phyloP scores from a whole-genome alignment of 2,329 filamentous ascomycete species.

The Pseudogymnoascus sp. region DNA sequence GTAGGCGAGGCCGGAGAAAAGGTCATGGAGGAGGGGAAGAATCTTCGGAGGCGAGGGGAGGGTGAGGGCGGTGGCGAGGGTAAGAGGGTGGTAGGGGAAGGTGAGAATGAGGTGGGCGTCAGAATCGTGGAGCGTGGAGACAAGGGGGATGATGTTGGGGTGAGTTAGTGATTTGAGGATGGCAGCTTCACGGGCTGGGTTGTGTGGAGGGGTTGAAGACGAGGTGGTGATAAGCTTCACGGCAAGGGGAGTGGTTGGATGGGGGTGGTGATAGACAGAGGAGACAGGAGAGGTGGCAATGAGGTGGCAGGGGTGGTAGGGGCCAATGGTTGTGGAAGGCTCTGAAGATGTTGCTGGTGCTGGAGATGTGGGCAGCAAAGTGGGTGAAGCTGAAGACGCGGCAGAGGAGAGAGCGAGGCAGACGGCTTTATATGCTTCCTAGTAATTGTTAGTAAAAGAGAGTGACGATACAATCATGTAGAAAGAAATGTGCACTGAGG shows the following conservation, averaged over 20 bases:
- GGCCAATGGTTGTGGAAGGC: slow-evolving; percentile 40
- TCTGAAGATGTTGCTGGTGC: slow-evolving; percentile 17
- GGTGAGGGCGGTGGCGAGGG: no score
- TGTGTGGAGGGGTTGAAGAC: slow-evolving; percentile 63
- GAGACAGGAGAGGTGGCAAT: slow-evolving; percentile 68
- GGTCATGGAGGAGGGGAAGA: no score
- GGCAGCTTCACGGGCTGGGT: slow-evolving; percentile 68
- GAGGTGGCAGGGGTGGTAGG: slow-evolving; percentile 44
- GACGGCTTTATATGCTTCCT: slow-evolving; percentile 51
- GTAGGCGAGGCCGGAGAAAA: slow-evolving; percentile 61
- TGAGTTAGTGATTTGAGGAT: slow-evolving; percentile 55
- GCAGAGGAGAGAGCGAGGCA: slow-evolving; percentile 32
- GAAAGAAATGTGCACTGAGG: neutral
- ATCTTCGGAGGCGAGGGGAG: no score
- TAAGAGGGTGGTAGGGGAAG: no score
- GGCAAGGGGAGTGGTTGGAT: slow-evolving; percentile 45
- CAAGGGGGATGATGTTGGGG: slow-evolving; percentile 55
- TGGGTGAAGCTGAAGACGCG: slow-evolving; percentile 24
- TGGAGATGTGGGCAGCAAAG: slow-evolving; percentile 16
- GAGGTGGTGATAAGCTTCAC: slow-evolving; percentile 80
- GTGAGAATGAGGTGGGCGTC: slow-evolving; percentile 66
- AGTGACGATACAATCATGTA: neutral
- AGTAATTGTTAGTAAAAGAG: slow-evolving; percentile 1
- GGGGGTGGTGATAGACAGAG: slow-evolving; percentile 63
- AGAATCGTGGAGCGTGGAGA: slow-evolving; percentile 66